Evolutionary conservation across 805 yeast species (phyloP), one percentile per base, ranked within the genome.

Genomic region (Wickerhamomyces tratensis): DNA sequence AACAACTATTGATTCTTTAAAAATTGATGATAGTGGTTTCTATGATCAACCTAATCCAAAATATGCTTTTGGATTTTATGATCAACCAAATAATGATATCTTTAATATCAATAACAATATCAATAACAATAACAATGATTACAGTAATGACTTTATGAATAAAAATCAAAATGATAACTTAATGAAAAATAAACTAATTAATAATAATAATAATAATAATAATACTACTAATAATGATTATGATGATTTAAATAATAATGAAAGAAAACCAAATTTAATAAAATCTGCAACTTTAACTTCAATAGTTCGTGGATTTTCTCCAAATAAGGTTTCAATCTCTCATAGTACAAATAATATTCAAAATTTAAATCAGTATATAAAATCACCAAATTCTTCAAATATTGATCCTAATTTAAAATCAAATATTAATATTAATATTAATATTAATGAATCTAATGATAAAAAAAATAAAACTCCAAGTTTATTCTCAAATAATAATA

Each of bases 11-110:
- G 29, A 34, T 27, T 11, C 33, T 29, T 15, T 25, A 14, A 35
- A 34, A 14, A 38, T 43, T 26, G 43, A 49, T 43, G 58, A 57
- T 41, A 29, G 54, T 6, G 61, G 54, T 38, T 27, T 51, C 8
- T 56, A 43, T 36, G 57, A 57, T 25, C 61, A 57, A 39, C 61
- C 61, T 11, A 45, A 57, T 20, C 61, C 61, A 36, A 46, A 52
- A 36, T 52, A 50, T 42, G 58, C 61, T 1, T 56, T 57, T 50
- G 60, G 59, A 10, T 45, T 53, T n/a, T 27, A 37, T 25, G 49
- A 50, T 39, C 37, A 42, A 14, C 34, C 34, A 31, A 31, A 31
- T 31, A 31, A 31, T 31, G 34, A 31, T 13, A 31, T 11, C 34
- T 9, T 12, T 7, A 31, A 31, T 31, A 6, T 5, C n/a, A 31